Percentiles rank a stretch among this genome's conserved stretches.
phyloP scores from a whole-genome alignment of 441 rosid genomes.

The Aquilaria agallochum region DNA sequence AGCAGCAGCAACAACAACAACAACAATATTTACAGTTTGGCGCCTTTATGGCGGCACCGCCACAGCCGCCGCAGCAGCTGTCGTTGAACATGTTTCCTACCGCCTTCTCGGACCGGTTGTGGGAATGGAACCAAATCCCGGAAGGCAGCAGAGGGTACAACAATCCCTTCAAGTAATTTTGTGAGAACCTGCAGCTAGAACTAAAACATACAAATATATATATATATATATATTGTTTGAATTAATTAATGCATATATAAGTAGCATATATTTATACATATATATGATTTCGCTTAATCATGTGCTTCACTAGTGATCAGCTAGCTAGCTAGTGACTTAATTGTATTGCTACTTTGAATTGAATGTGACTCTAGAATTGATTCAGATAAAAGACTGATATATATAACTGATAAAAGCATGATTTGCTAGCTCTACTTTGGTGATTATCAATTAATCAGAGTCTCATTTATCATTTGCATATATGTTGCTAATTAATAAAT shows the following conservation, averaged over 20 bases:
- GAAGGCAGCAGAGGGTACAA: constrained; percentile 56
- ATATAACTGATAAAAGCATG: too few relatives aligned
- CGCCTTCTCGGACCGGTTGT: constrained; percentile 49
- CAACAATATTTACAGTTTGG: constrained; percentile 37
- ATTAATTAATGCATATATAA: too few relatives aligned
- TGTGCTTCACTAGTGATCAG: background rate
- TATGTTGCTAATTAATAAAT: too few relatives aligned
- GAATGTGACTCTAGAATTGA: too few relatives aligned
- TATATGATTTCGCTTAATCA: background rate
- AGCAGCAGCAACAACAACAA: constrained; percentile 23
- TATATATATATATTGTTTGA: background rate
- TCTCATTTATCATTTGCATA: too few relatives aligned
- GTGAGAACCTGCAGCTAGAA: background rate
- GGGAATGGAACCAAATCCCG: constrained; percentile 88
- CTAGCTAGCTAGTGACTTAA: too few relatives aligned
- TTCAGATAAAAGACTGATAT: too few relatives aligned
- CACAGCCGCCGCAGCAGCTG: constrained; percentile 33
- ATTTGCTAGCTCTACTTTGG: too few relatives aligned
- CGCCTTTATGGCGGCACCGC: constrained; percentile 30
- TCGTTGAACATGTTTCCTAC: constrained; percentile 43
- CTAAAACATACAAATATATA: constrained; percentile 4
- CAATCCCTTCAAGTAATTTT: constrained; percentile 61
- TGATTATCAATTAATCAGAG: too few relatives aligned
- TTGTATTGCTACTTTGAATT: too few relatives aligned
- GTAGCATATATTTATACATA: background rate